Percentiles rank a stretch among this genome's conserved stretches.
These are phyloP conservation scores for Fraxinus xanthoxyloides DNA, from an alignment of 305 asterid species.

Conservation along the genomic window DNA sequence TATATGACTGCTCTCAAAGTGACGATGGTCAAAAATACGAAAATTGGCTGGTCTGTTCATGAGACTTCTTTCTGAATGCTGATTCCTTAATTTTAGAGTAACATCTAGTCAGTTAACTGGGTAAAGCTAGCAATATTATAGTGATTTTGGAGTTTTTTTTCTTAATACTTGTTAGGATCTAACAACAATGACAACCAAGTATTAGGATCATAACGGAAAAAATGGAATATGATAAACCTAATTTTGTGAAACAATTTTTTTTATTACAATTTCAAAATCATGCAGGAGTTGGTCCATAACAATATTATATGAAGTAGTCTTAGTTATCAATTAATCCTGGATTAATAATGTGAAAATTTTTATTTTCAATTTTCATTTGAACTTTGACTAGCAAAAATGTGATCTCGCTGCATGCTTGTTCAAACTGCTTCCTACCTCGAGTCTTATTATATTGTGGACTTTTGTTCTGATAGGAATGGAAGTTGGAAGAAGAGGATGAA, in stretches of 20 bases:
- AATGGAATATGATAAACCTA: not conserved
- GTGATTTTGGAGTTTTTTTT: too few relatives aligned
- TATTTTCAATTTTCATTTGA: not conserved
- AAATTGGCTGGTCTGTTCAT: not conserved
- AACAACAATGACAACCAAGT: not conserved
- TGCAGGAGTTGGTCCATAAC: not conserved
- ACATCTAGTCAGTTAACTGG: too few relatives aligned
- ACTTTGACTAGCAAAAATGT: not conserved
- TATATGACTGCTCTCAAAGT: not conserved
- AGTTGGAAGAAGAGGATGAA: slow-evolving; percentile 68
- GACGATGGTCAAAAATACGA: not conserved
- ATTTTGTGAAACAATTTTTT: not conserved
- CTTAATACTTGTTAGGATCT: not conserved
- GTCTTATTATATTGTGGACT: not conserved
- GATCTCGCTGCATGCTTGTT: not conserved
- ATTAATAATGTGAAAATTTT: not conserved
- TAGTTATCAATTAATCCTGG: not conserved
- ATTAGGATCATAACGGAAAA: not conserved
- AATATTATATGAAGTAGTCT: not conserved
- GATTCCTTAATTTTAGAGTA: not conserved
- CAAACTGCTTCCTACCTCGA: not conserved
- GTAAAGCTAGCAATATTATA: not conserved
- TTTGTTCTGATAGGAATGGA: slow-evolving; percentile 42
- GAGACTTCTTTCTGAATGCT: not conserved
- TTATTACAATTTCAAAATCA: not conserved